Conservation (phyloP, 2,329 filamentous ascomycete species). For the Fusarium lyarnte region DNA sequence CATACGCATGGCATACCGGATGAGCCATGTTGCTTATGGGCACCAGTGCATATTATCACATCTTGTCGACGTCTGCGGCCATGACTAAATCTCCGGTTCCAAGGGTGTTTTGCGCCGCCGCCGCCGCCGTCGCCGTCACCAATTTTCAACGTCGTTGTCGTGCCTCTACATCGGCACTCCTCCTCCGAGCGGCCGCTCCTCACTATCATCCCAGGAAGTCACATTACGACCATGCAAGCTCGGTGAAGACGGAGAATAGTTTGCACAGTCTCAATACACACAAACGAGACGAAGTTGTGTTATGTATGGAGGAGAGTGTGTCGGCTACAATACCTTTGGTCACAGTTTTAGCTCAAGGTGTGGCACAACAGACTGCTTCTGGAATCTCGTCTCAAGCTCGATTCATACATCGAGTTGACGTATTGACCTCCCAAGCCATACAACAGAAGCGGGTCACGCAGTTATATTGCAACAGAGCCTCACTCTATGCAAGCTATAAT, state of each 20-base stretch:
- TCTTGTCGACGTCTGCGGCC: slow-evolving; percentile 18
- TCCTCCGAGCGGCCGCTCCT: slow-evolving; percentile 30
- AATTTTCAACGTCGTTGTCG: slow-evolving; percentile 12
- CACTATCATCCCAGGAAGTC: slow-evolving; percentile 11
- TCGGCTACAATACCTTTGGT: slow-evolving; percentile 6
- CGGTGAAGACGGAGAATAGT: slow-evolving; percentile 22
- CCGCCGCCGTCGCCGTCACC: neutral
- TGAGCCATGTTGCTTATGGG: slow-evolving; percentile 8
- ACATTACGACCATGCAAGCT: slow-evolving; percentile 26
- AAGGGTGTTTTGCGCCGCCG: neutral
- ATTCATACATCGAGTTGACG: neutral
- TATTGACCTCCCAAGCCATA: neutral
- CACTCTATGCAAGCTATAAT: neutral
- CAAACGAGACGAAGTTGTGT: neutral
- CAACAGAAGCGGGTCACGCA: neutral
- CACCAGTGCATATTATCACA: slow-evolving; percentile 12
- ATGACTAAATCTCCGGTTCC: slow-evolving; percentile 31
- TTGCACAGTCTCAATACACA: slow-evolving; percentile 11
- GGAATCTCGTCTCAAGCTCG: slow-evolving; percentile 23
- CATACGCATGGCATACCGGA: neutral
- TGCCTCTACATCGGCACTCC: slow-evolving; percentile 6
- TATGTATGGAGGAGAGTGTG: neutral
- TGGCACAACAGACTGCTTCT: slow-evolving; percentile 29
- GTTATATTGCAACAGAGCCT: neutral
- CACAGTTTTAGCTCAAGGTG: slow-evolving; percentile 6